Evolutionary conservation across 2,329 filamentous ascomycete species (phyloP).

Genomic region (Ceratocystis alfenasii): DNA sequence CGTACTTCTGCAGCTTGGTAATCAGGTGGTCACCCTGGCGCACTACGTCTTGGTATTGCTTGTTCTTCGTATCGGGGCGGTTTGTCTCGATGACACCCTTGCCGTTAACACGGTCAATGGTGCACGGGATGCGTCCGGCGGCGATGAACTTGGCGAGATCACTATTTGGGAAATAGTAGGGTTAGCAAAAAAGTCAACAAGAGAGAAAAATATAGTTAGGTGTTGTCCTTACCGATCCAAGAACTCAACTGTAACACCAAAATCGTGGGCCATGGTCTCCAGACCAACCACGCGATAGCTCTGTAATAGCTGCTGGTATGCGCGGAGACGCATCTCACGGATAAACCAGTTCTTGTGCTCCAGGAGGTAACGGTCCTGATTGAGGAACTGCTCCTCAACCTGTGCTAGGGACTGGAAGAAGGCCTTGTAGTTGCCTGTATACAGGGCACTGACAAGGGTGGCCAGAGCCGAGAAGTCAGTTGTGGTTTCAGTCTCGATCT

Average conservation of each 20-base stretch:
- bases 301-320: slow-evolving; percentile 93
- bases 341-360: slow-evolving; percentile 98
- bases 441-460: slow-evolving; percentile 78
- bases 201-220: background rate
- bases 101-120: slow-evolving; percentile 90
- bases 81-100: slow-evolving; percentile 98
- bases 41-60: slow-evolving; percentile 96
- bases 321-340: slow-evolving; percentile 91
- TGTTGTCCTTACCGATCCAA: slow-evolving; percentile 62
- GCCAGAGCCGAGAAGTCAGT: slow-evolving; percentile 85
- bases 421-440: slow-evolving; percentile 83
- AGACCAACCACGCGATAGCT: slow-evolving; percentile 96
- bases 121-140: slow-evolving; percentile 85
- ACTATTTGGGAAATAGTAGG: slow-evolving; percentile 34
- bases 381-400: slow-evolving; percentile 89
- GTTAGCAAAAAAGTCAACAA: slow-evolving; percentile 3
- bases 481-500: slow-evolving; percentile 59
- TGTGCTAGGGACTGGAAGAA: slow-evolving; percentile 84
- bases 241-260: slow-evolving; percentile 93
- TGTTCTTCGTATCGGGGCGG: slow-evolving; percentile 97
- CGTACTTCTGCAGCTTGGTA: slow-evolving; percentile 98
- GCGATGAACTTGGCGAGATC: slow-evolving; percentile 97
- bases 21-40: slow-evolving; percentile 96
- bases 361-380: slow-evolving; percentile 84
- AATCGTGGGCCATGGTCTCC: slow-evolving; percentile 92